Base-by-base conservation (phyloP, 768 basidiomycete genomes). In the Leccinum uliginosum region DNA sequence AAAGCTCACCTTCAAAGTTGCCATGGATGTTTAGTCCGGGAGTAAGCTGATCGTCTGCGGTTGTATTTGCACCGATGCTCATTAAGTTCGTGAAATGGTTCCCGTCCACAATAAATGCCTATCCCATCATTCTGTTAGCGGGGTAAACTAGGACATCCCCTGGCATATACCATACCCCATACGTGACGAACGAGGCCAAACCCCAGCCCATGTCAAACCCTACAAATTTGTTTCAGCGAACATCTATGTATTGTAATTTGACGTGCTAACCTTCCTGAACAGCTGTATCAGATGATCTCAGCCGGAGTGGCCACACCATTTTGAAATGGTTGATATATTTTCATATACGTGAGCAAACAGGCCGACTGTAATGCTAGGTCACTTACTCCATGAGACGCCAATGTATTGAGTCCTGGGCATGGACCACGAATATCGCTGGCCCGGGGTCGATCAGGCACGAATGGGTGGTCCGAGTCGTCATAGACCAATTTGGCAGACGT, bases 71-170 rank as follows among this genome's bases (percentile, higher is more conserved):
- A 47, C 64, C 66, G n/a, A 67, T 67, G 46, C 54, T 58, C 66
- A 67, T 67, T 58, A 68, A 56, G 26, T 67, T 67, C 15, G 66
- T 67, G 55, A 67, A 47, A 21, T 66, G 66, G n/a, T 68, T 67
- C 3, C 66, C 66, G 15, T 67, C 66, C 6, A 67, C 66, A 21
- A 67, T 1, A 21, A 67, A 67, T 29, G 67, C 55, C 65, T 67
- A 35, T 54, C 6, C 12, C 12, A 23, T 23, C 3, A 11, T 23
- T 51, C 2, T 1, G 30, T 68, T 17, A 60, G 48, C 23, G 26
- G 4, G 6, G 17, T 12, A 44, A 17, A 29, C 14, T 2, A 10
- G 17, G 6, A 34, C 12, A 30, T 6, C 7, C n/a, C 40, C 10
- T 3, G 26, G 53, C 54, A 45, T 51, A 63, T 57, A 21, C 12